A percentile compares a stretch with the other conserved stretches of the same genome.
These are phyloP conservation scores for Draba incana DNA, from an alignment of 345 rosid species.

Conservation along the genomic window DNA sequence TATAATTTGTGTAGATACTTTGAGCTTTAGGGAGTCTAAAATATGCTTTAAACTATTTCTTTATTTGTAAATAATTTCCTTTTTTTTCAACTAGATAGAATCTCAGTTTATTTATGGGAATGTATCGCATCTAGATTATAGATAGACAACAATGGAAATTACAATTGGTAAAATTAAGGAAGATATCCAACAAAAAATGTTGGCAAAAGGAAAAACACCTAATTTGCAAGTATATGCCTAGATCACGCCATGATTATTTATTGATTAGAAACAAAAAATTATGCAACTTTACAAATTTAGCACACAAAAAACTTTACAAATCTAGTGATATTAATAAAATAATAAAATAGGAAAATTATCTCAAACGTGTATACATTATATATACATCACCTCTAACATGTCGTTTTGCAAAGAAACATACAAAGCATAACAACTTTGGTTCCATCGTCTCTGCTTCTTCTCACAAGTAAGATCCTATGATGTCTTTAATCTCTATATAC, in stretches of 20 bases:
- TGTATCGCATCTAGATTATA: slow-evolving; percentile 6
- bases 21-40: too few relatives aligned
- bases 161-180: background rate
- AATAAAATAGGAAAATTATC: background rate
- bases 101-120: background rate
- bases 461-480: slow-evolving; percentile 4
- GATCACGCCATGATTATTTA: background rate
- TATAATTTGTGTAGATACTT: too few relatives aligned
- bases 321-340: background rate
- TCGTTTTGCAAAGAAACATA: background rate
- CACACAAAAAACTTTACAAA: slow-evolving; percentile 17
- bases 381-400: background rate
- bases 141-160: background rate
- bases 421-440: background rate
- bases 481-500: background rate
- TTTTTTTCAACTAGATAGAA: background rate
- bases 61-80: too few relatives aligned
- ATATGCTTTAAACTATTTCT: too few relatives aligned
- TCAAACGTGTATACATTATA: background rate
- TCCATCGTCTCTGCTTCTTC: background rate
- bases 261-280: too few relatives aligned
- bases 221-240: background rate
- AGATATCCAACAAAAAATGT: background rate
- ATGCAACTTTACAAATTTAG: slow-evolving; percentile 12
- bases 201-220: background rate